A percentile compares a stretch with the other conserved stretches of the same genome.
Evolutionary conservation across 1,139 yeast genomes (phyloP).

Genomic region (Saccharomyces hybrid): DNA sequence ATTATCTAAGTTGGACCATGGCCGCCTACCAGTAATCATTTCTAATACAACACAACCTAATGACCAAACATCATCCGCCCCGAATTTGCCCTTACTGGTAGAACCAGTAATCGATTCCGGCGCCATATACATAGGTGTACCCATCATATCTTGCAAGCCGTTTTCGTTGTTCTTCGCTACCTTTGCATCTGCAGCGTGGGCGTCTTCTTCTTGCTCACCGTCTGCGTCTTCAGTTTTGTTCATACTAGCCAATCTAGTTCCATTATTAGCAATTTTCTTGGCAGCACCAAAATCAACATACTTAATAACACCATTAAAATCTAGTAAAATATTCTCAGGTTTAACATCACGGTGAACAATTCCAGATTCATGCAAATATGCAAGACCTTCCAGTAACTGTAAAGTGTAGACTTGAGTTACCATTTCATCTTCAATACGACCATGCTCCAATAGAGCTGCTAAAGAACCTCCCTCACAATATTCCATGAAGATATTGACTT

Average conservation of each 20-base stretch:
- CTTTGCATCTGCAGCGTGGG: constrained; percentile 1
- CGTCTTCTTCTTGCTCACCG: neutral
- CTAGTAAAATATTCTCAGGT: constrained; percentile 88
- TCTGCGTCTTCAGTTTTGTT: constrained; percentile 1
- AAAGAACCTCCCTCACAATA: constrained; percentile 95
- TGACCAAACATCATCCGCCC: constrained; percentile 75
- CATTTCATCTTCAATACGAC: constrained; percentile 91
- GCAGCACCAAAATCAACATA: constrained; percentile 98
- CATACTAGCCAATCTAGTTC: constrained; percentile 22
- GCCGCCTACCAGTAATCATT: constrained; percentile 78
- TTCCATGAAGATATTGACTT: constrained; percentile 95
- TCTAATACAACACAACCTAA: constrained; percentile 75
- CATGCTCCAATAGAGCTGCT: constrained; percentile 76
- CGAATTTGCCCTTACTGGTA: constrained; percentile 58
- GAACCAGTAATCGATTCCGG: constrained; percentile 89
- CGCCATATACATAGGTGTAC: constrained; percentile 99
- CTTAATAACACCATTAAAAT: constrained; percentile 87
- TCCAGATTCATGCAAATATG: constrained; percentile 91
- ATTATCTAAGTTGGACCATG: constrained; percentile 89
- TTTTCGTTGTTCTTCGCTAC: constrained; percentile 1
- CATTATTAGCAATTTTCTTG: constrained; percentile 68
- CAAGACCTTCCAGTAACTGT: constrained; percentile 92
- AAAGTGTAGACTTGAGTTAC: constrained; percentile 85
- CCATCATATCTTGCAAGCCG: constrained; percentile 50
- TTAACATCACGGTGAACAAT: constrained; percentile 94